Base-by-base conservation (phyloP, 306 rosid species). In the Glycine soja region DNA sequence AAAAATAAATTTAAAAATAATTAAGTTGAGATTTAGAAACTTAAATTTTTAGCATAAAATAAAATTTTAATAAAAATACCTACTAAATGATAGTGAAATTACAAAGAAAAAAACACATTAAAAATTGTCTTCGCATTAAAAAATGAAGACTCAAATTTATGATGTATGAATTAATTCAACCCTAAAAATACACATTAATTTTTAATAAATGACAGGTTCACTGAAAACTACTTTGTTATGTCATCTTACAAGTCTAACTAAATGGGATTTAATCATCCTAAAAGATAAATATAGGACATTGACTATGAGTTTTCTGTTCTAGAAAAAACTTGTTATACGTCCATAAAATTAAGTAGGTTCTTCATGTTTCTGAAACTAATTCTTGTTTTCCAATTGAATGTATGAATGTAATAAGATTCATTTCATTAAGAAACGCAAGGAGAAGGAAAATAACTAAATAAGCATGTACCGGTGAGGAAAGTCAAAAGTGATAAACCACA, bases 401-500 rank as follows among this genome's bases (percentile, higher is more conserved):
- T 1, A 32, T 13, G 30, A 36, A 73, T 66, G 10, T 46, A 45
- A 5, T 54, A 75, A 46, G 12, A 76, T 76, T 30, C 38, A n/a
- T 34, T 32, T 36, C 15, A 4, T 2, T 3, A 14, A 32, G 64
- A 64, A 76, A 50, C 51, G 10, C 54, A 61, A 19, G 19, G 36
- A 2, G 64, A 58, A 57, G 66, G 52, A 56, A 38, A 58, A 24
- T 2, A 24, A 24, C 30, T 24, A 24, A 24, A 57, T 58, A 9
- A 6, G 45, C 69, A 75, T 36, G 40, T 59, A 19, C 13, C 11
- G 42, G 16, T 74, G 13, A 58, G 70, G 43, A 61, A 76, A 61
- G 15, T 46, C 66, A 24, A 61, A 30, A 61, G 67, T 10, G 71
- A 46, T 59, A 19, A 58, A 75, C 45, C 43, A 64, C 73, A 65